phyloP scores from a whole-genome alignment of 23 red algal species.

The Gracilaria vermiculophylla region DNA sequence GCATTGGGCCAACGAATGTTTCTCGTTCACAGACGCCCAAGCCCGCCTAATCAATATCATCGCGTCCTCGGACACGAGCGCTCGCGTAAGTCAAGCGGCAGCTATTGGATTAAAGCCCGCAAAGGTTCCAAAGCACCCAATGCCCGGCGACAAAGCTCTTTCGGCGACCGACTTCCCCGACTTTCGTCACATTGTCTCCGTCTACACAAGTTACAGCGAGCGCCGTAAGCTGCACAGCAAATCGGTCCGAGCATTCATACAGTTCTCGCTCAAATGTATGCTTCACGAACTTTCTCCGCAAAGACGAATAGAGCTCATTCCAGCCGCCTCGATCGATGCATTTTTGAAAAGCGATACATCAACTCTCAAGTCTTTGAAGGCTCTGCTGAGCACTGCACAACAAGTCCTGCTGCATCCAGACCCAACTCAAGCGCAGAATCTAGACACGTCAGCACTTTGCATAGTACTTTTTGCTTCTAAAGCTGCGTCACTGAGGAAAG shows the following conservation, averaged over 20 bases:
- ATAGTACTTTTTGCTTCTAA: not conserved
- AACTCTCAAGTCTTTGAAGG: not conserved
- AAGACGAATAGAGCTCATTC: not conserved
- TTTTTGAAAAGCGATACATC: not conserved
- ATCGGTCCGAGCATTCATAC: not conserved
- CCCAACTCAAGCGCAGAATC: not conserved
- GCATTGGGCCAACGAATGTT: constrained; percentile 72
- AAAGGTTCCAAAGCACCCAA: not conserved
- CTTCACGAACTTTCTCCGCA: not conserved
- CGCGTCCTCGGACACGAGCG: constrained; percentile 19
- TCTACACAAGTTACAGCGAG: not conserved
- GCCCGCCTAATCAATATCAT: constrained; percentile 58
- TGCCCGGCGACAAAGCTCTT: not conserved
- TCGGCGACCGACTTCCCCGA: not conserved
- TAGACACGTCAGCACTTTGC: not conserved
- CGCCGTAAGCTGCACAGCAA: not conserved
- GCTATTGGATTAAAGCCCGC: not conserved
- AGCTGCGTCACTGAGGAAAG: not conserved
- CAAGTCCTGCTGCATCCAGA: not conserved
- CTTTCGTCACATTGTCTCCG: not conserved
- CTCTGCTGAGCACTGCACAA: not conserved
- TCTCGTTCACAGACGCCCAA: constrained; percentile 31
- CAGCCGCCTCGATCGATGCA: not conserved
- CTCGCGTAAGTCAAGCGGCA: not conserved
- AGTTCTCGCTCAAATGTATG: not conserved